phyloP scores from a whole-genome alignment of 2,329 filamentous ascomycete species.

The Fusarium sp. region DNA sequence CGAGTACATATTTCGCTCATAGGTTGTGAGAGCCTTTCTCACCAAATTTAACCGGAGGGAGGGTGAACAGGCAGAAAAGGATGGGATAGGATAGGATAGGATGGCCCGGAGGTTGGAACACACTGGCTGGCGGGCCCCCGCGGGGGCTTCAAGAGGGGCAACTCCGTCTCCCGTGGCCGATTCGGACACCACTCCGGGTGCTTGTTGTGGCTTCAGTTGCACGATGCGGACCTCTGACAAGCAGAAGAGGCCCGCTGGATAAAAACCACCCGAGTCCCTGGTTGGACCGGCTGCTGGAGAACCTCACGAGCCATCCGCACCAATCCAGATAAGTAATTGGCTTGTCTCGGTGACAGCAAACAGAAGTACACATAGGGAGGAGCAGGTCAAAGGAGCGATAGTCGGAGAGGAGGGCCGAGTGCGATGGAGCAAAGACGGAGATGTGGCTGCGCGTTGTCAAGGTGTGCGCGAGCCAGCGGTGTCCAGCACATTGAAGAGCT shows the following conservation, averaged over 20 bases:
- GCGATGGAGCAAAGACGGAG: neutral
- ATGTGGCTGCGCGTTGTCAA: conserved; percentile 5
- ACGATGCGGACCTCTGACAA: conserved; percentile 21
- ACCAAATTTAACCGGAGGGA: conserved; percentile 34
- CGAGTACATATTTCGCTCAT: conserved; percentile 32
- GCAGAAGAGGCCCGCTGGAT: conserved; percentile 1
- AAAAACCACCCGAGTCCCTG: conserved; percentile 9
- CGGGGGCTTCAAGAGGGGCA: conserved; percentile 34
- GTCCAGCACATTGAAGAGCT: neutral
- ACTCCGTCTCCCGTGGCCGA: conserved; percentile 29
- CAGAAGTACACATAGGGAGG: neutral
- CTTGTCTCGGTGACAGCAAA: conserved; percentile 10
- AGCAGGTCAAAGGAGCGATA: conserved; percentile 26
- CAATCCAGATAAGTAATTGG: conserved; percentile 34
- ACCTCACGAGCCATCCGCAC: conserved; percentile 26
- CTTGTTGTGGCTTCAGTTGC: conserved; percentile 10
- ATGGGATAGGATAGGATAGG: neutral
- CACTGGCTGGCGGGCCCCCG: conserved; percentile 31
- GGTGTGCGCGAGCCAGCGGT: neutral
- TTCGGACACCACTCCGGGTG: conserved; percentile 30
- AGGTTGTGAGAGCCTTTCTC: conserved; percentile 16
- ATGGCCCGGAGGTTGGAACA: conserved; percentile 19
- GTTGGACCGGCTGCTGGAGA: conserved; percentile 26
- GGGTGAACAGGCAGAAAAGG: conserved; percentile 32
- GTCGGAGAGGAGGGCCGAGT: conserved; percentile 13